phyloP scores from a whole-genome alignment of 192 early-diverging fungal species.

The Spizellomyces sp. region DNA sequence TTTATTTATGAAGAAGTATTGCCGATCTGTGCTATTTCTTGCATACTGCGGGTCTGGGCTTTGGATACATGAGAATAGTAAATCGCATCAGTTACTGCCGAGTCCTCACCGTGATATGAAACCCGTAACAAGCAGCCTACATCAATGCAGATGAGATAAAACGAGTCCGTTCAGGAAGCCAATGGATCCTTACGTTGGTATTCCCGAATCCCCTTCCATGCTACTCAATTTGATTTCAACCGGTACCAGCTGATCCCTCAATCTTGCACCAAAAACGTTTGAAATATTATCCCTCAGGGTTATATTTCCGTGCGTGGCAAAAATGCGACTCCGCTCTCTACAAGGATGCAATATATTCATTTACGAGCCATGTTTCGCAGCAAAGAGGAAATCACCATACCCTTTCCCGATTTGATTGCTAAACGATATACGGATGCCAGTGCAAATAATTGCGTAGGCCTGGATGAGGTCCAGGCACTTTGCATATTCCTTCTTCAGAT shows the following conservation, averaged over 20 bases:
- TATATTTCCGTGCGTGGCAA: constrained; percentile 66
- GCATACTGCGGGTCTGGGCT: constrained; percentile 70
- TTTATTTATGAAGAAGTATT: constrained; percentile 88
- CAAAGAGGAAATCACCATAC: constrained; percentile 24
- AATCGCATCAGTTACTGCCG: too few species aligned
- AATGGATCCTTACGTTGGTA: too few species aligned
- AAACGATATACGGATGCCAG: constrained; percentile 66
- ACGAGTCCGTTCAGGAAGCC: too few species aligned
- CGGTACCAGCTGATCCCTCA: constrained; percentile 29
- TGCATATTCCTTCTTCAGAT: constrained; percentile 77
- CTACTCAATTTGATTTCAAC: constrained; percentile 44
- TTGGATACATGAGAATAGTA: too few species aligned
- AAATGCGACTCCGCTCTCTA: constrained; percentile 51
- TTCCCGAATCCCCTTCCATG: too few species aligned
- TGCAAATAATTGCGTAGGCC: constrained; percentile 78
- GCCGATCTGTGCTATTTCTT: constrained; percentile 75
- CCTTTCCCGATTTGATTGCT: constrained; percentile 65
- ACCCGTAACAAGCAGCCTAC: constrained; percentile 19
- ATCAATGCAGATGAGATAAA: too few species aligned
- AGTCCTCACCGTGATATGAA: constrained; percentile 46
- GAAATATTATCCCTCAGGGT: constrained; percentile 68
- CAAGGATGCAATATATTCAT: background rate
- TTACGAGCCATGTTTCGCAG: background rate
- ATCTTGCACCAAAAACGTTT: constrained; percentile 75
- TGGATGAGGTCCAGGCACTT: constrained; percentile 79